Percentiles rank a stretch among this genome's conserved stretches.
phyloP scores from a whole-genome alignment of 306 rosid genomes.

The Prosopis cineraria region DNA sequence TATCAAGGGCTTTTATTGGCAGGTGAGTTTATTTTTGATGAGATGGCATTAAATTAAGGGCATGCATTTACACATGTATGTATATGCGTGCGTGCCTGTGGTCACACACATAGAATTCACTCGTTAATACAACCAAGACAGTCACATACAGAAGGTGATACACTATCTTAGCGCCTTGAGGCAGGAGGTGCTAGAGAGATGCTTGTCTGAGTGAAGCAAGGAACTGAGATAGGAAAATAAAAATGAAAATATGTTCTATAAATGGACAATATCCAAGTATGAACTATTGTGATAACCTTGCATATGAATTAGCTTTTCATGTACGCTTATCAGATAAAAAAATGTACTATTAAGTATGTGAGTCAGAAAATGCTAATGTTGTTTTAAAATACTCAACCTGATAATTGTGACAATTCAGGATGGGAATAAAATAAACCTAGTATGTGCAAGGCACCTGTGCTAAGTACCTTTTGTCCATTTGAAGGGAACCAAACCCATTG shows the following conservation, averaged over 20 bases:
- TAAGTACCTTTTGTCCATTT: background rate
- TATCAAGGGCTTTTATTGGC: conserved; percentile 95
- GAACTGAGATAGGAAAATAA: background rate
- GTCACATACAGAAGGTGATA: background rate
- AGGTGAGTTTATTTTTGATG: conserved; percentile 58
- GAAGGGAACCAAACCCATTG: background rate
- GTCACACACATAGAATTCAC: background rate
- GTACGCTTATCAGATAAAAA: too few species aligned
- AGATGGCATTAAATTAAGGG: background rate
- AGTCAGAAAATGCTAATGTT: too few species aligned
- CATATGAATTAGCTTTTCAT: too few species aligned
- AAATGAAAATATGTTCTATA: background rate
- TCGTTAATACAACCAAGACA: background rate
- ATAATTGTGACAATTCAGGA: too few species aligned
- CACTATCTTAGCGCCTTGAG: background rate
- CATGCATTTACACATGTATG: background rate
- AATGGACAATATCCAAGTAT: too few species aligned
- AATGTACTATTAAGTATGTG: too few species aligned
- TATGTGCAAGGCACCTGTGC: background rate
- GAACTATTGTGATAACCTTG: background rate
- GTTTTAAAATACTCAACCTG: too few species aligned
- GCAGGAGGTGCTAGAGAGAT: background rate
- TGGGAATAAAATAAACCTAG: too few species aligned
- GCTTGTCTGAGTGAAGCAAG: background rate
- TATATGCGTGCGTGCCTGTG: background rate